Conservation (phyloP, 805 yeast genomes). For the Nakazawaea ernobii region DNA sequence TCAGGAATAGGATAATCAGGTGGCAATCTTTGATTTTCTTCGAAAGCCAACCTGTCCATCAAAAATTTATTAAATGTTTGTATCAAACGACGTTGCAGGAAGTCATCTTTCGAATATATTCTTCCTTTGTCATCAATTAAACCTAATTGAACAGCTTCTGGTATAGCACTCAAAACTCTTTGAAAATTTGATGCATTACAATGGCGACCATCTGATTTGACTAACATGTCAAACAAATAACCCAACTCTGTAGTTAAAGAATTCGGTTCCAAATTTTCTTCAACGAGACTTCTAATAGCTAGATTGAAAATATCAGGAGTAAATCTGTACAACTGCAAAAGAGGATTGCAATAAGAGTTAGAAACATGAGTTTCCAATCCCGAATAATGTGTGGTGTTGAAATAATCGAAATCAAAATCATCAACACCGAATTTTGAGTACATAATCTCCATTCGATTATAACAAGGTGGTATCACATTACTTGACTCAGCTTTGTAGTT, state of each 20-base stretch:
- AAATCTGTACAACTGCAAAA: constrained; percentile 75
- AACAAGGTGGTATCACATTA: constrained; percentile 64
- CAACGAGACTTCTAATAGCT: constrained; percentile 49
- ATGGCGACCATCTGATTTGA: constrained; percentile 70
- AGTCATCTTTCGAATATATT: constrained; percentile 30
- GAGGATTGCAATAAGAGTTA: constrained; percentile 70
- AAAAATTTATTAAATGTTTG: constrained; percentile 57
- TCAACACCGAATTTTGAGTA: constrained; percentile 90
- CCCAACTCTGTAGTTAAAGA: constrained; percentile 79
- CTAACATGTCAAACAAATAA: constrained; percentile 85
- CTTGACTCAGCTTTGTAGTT: constrained; percentile 23
- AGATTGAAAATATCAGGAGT: constrained; percentile 68
- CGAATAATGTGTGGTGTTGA: constrained; percentile 66
- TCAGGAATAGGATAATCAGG: constrained; percentile 1
- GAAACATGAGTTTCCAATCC: constrained; percentile 89
- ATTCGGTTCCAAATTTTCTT: constrained; percentile 38
- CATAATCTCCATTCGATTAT: constrained; percentile 64
- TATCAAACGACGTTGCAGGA: constrained; percentile 36
- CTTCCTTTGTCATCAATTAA: constrained; percentile 46
- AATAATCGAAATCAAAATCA: constrained; percentile 86
- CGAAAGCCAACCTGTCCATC: constrained; percentile 44
- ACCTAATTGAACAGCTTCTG: constrained; percentile 47
- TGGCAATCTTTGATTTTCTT: constrained; percentile 33
- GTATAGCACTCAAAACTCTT: constrained; percentile 37
- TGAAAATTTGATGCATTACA: constrained; percentile 82